Conservation (phyloP, 2,329 filamentous ascomycete genomes). For the Sarocladium brachiariae region DNA sequence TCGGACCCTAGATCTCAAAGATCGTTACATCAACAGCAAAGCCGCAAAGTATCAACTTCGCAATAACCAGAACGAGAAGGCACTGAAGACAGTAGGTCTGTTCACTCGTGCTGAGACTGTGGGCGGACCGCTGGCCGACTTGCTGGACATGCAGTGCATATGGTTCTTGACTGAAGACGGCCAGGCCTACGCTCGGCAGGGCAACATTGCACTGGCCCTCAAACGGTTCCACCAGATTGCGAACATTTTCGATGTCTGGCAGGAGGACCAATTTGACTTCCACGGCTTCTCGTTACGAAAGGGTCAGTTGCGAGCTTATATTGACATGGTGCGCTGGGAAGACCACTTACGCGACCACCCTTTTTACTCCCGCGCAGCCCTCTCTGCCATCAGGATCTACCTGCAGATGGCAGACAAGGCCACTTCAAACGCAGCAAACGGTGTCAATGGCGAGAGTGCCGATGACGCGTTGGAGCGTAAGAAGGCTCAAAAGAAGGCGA, state of each 20-base stretch:
- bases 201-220: conserved; percentile 75
- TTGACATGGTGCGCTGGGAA: conserved; percentile 97
- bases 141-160: conserved; percentile 96
- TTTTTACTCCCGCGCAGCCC: conserved; percentile 79
- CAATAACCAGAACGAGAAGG: conserved; percentile 83
- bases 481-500: conserved; percentile 85
- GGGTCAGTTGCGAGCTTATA: conserved; percentile 87
- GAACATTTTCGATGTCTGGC: conserved; percentile 95
- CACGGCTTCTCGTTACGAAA: conserved; percentile 96
- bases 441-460: conserved; percentile 39
- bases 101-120: conserved; percentile 89
- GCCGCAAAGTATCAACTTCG: conserved; percentile 93
- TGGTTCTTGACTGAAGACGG: conserved; percentile 97
- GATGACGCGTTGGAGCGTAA: conserved; percentile 65
- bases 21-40: conserved; percentile 98
- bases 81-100: conserved; percentile 80
- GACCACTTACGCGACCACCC: conserved; percentile 86
- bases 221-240: conserved; percentile 87
- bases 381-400: conserved; percentile 77
- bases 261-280: conserved; percentile 98
- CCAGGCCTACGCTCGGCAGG: conserved; percentile 76
- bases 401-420: conserved; percentile 71
- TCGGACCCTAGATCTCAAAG: conserved; percentile 75
- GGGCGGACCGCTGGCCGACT: conserved; percentile 80
- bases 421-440: conserved; percentile 52